A percentile compares a stretch with the other conserved stretches of the same genome.
Conservation (phyloP, 305 asterid genomes). For the Withania somnifera region DNA sequence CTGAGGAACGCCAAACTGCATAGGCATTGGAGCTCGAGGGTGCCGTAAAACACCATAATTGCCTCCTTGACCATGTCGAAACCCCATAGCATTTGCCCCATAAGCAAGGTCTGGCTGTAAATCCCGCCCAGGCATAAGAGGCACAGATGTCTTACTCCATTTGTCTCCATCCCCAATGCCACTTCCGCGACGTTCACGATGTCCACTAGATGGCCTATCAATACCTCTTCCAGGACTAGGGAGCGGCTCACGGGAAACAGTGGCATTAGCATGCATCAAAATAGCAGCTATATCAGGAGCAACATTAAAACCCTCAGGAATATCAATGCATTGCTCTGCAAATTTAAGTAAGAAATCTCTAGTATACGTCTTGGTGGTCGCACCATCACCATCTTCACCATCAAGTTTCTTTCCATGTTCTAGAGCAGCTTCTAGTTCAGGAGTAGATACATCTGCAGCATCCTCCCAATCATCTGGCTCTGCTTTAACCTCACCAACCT, state of each 20-base stretch:
- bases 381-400: slow-evolving; percentile 35
- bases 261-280: slow-evolving; percentile 23
- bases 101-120: slow-evolving; percentile 14
- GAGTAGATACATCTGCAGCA: slow-evolving; percentile 61
- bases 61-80: slow-evolving; percentile 22
- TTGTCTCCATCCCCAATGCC: slow-evolving; percentile 40
- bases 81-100: slow-evolving; percentile 16
- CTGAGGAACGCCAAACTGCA: slow-evolving; percentile 14
- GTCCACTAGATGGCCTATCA: slow-evolving; percentile 48
- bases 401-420: slow-evolving; percentile 20
- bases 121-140: slow-evolving; percentile 22
- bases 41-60: slow-evolving; percentile 26
- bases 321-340: slow-evolving; percentile 40
- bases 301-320: slow-evolving; percentile 51
- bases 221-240: slow-evolving; percentile 49
- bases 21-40: slow-evolving; percentile 18
- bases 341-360: slow-evolving; percentile 76
- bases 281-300: slow-evolving; percentile 34
- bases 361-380: slow-evolving; percentile 45
- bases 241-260: slow-evolving; percentile 27
- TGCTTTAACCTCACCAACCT: slow-evolving; percentile 32
- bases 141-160: slow-evolving; percentile 31
- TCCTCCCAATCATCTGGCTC: slow-evolving; percentile 98
- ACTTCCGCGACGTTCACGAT: slow-evolving; percentile 61
- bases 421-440: slow-evolving; percentile 39